phyloP scores from a whole-genome alignment of 257 asterid species.

The Ophiorrhiza pumila region DNA sequence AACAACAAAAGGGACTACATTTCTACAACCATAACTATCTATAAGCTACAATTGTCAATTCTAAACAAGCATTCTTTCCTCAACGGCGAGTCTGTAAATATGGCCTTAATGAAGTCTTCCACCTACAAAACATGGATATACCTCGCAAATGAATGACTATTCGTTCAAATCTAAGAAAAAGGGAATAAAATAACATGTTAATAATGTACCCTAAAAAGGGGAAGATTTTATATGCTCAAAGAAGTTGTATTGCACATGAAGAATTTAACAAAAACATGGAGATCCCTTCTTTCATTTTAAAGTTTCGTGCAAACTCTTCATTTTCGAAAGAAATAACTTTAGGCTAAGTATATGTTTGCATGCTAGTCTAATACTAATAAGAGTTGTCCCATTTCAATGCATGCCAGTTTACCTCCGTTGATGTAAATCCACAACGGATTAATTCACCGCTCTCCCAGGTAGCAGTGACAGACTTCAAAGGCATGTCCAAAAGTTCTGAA shows the following conservation, averaged over 20 bases:
- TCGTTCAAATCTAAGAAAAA: not conserved
- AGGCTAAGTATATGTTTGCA: not conserved
- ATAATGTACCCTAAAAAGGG: not conserved
- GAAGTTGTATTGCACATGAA: not conserved
- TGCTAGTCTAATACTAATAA: slow-evolving; percentile 7
- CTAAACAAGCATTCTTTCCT: slow-evolving; percentile 81
- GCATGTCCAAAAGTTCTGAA: slow-evolving; percentile 89
- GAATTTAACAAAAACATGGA: not conserved
- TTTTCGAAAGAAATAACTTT: not conserved
- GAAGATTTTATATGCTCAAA: not conserved
- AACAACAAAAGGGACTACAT: too few species aligned
- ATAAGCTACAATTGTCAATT: slow-evolving; percentile 36
- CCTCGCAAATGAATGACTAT: slow-evolving; percentile 10
- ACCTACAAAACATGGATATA: slow-evolving; percentile 49
- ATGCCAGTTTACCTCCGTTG: slow-evolving; percentile 55
- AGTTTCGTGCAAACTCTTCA: not conserved
- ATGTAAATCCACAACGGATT: slow-evolving; percentile 50
- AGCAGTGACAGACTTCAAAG: slow-evolving; percentile 73
- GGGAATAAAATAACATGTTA: not conserved
- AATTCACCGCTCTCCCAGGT: slow-evolving; percentile 95
- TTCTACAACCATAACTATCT: too few species aligned
- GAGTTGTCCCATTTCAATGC: slow-evolving; percentile 1
- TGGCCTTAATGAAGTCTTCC: slow-evolving; percentile 80
- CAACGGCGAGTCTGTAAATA: slow-evolving; percentile 83
- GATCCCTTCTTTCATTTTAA: not conserved